Base-by-base conservation (phyloP, 805 yeast genomes). In the Wickerhamiella sergipiensis region DNA sequence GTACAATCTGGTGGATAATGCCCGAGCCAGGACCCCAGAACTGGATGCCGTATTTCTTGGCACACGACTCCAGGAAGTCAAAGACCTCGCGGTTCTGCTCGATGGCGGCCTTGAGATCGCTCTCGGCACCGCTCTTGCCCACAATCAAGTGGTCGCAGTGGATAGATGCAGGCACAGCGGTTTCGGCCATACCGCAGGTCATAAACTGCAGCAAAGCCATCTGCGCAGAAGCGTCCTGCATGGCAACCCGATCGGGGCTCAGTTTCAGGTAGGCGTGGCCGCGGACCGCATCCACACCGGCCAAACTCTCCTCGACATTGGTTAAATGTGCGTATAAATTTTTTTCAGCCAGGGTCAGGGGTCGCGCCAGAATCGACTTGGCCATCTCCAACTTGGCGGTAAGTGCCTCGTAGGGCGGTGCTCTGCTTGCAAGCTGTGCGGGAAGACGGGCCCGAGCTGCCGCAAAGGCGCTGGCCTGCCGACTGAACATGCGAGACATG, bases 1-100 rank as follows among this genome's bases (percentile, higher is more conserved):
- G 74, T 46, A 92, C 96, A 61, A 92, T 92, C 74, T 92, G 98
- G 69, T 92, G 98, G 62, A 92, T 92, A 64, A 92, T 92, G 65
- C 98, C 98, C 18, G 97, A 89, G 57, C 98, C 98, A 51, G 98
- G 98, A 33, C 92, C 94, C 98, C 98, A 92, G 75, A 92, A 92
- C 68, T 89, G 95, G 60, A 92, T 89, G 64, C 95, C 95, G 70
- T 89, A 92, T 67, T 86, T 88, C 60, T 84, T 86, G 61, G 95
- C 92, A 69, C 97, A 90, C 55, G 88, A 78, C 64, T 87, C 84
- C 64, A 92, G 75, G 75, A 92, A 92, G 67, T 89, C 95, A 67
- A 89, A 92, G 45, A 92, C 98, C 69, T 92, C 98, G 66, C 83
- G 81, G 76, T 92, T 92, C 53, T 89, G 79, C 23, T 81, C 79